Base-by-base conservation (phyloP, 371 early-diverging fungal genomes). In the Mucor plumbeus region DNA sequence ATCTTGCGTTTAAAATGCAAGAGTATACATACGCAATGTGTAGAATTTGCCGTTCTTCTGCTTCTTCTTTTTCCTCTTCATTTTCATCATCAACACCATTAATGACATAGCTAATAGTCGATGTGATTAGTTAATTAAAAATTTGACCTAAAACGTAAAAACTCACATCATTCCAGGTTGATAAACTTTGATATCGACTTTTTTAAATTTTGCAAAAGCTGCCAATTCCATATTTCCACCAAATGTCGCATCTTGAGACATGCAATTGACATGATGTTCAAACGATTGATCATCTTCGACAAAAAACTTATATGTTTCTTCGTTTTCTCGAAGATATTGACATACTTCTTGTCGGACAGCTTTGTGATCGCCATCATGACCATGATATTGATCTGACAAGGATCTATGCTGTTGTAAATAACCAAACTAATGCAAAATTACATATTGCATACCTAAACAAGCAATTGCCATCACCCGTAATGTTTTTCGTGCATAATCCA, bases 201-300 rank as follows among this genome's bases (percentile, higher is more conserved):
- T 60, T 54, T 82, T 79, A 53, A 87, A 64, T 31, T 90, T 83
- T 5, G 95, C 91, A 82, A 91, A 94, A 0, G 92, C 94, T 1
- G 90, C 94, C 21, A 96, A 65, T 74, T 94, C 96, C 78, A 94
- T 80, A 70, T 96, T 93, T 13, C 93, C 94, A 19, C 92, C 95
- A 76, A 85, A 95, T 0, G 87, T 88, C 8, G 92, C 95, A 36
- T 80, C 73, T n/a, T 76, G 75, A 31, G 86, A 78, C 95, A 96
- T 94, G 15, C 85, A 77, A n/a, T 62, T 61, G 0, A 93, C 64
- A 59, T 95, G 90, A 21, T 82, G 77, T 36, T 86, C 89, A 59
- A 93, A 87, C 1, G 91, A 71, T 36, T 81, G 82, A 56, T 85
- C 80, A 43, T 90, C 90, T 62, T 90, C 90, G 10, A 93, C 81